phyloP scores from a whole-genome alignment of 2,329 filamentous ascomycete genomes.

The Incumbomyces lentus region DNA sequence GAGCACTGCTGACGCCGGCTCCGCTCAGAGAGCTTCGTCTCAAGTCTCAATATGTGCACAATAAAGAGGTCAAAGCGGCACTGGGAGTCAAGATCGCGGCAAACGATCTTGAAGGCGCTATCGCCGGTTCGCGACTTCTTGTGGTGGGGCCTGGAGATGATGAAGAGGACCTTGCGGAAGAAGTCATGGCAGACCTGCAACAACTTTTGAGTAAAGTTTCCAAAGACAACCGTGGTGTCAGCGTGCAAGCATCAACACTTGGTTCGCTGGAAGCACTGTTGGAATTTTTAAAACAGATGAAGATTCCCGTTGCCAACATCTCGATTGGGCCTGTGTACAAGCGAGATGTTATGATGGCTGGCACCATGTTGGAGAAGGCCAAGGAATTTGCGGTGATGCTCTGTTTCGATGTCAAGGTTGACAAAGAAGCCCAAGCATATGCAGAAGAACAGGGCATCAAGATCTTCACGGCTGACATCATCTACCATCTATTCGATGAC shows the following conservation, averaged over 20 bases:
- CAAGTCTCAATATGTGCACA: slow-evolving; percentile 94
- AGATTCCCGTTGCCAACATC: slow-evolving; percentile 96
- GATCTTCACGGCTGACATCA: slow-evolving; percentile 97
- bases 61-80: slow-evolving; percentile 97
- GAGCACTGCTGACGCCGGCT: slow-evolving; percentile 84
- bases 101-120: slow-evolving; percentile 88
- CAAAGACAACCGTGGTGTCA: slow-evolving; percentile 86
- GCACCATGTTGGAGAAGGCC: slow-evolving; percentile 90
- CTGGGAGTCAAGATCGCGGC: slow-evolving; percentile 98
- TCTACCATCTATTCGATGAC: slow-evolving; percentile 94
- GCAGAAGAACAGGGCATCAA: slow-evolving; percentile 92
- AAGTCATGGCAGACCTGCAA: slow-evolving; percentile 90
- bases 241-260: slow-evolving; percentile 91
- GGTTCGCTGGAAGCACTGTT: slow-evolving; percentile 92
- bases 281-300: slow-evolving; percentile 89
- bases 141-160: slow-evolving; percentile 93
- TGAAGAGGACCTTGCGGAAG: slow-evolving; percentile 90
- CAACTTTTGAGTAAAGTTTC: slow-evolving; percentile 84
- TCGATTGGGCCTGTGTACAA: slow-evolving; percentile 97
- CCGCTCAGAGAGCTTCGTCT: slow-evolving; percentile 88
- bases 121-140: slow-evolving; percentile 87
- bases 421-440: slow-evolving; percentile 86
- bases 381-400: slow-evolving; percentile 98
- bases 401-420: slow-evolving; percentile 98
- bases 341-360: slow-evolving; percentile 88